A percentile compares a stretch with the other conserved stretches of the same genome.
These are phyloP conservation scores for Candida labiduridarum DNA, from an alignment of 1,139 yeast genomes.

Conservation along the genomic window DNA sequence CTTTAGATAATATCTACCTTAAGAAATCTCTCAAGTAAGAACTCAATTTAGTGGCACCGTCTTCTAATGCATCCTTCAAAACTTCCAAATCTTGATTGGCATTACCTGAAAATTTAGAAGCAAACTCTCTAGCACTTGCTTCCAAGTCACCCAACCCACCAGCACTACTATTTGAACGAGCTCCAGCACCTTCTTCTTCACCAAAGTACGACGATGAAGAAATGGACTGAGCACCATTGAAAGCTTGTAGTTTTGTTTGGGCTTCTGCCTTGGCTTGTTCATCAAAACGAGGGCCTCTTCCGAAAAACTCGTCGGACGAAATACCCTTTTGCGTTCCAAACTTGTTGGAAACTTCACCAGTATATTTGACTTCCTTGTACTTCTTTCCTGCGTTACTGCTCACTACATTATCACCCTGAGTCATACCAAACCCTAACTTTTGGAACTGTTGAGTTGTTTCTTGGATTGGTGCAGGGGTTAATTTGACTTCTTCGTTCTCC, in stretches of 20 bases:
- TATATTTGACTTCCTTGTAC: slow-evolving; percentile 55
- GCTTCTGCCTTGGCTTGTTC: slow-evolving; percentile 82
- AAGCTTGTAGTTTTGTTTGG: slow-evolving; percentile 70
- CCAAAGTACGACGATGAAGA: slow-evolving; percentile 94
- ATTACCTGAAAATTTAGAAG: slow-evolving; percentile 66
- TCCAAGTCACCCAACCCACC: slow-evolving; percentile 46
- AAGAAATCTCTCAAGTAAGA: slow-evolving; percentile 83
- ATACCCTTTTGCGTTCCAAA: slow-evolving; percentile 91
- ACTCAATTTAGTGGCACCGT: slow-evolving; percentile 88
- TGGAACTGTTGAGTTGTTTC: slow-evolving; percentile 74
- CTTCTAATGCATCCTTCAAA: slow-evolving; percentile 90
- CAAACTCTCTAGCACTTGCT: slow-evolving; percentile 65
- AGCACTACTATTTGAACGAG: slow-evolving; percentile 26
- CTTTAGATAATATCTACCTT: slow-evolving; percentile 31
- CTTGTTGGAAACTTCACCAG: slow-evolving; percentile 74
- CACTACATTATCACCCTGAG: slow-evolving; percentile 43
- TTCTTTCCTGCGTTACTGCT: slow-evolving; percentile 35
- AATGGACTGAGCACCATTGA: slow-evolving; percentile 85
- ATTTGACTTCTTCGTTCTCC: slow-evolving; percentile 19
- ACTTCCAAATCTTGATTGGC: slow-evolving; percentile 89
- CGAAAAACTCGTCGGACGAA: slow-evolving; percentile 92
- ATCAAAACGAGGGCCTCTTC: slow-evolving; percentile 80
- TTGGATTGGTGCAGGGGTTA: slow-evolving; percentile 40
- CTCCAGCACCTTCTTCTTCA: slow-evolving; percentile 60
- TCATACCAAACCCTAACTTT: slow-evolving; percentile 84